These are phyloP conservation scores for Colletotrichum sp. DNA, from an alignment of 2,329 filamentous ascomycete species.

Conservation along the genomic window DNA sequence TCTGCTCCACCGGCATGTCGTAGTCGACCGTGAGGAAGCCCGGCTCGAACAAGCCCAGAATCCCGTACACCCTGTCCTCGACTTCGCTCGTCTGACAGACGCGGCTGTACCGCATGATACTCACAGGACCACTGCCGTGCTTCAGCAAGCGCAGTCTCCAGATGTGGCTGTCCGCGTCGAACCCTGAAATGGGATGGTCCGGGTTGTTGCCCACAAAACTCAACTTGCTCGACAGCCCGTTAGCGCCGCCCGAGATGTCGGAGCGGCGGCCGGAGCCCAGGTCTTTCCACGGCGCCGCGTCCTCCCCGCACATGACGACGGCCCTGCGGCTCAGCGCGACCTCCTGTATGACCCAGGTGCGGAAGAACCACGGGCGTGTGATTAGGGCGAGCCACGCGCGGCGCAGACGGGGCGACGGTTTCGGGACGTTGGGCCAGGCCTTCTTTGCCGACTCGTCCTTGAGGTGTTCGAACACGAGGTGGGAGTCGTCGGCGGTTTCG, in stretches of 20 bases:
- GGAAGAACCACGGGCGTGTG: background rate
- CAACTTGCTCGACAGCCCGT: background rate
- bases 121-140: background rate
- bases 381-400: background rate
- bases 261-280: background rate
- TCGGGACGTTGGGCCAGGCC: background rate
- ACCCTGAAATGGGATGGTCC: background rate
- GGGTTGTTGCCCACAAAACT: background rate
- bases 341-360: background rate
- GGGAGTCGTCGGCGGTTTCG: background rate
- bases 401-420: background rate
- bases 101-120: background rate
- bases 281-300: background rate
- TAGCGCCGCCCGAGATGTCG: background rate
- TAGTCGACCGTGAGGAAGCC: background rate
- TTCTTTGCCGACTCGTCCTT: background rate
- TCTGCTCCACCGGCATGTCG: background rate
- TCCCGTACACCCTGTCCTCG: background rate
- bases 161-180: background rate
- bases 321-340: background rate
- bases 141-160: background rate
- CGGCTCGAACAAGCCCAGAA: background rate
- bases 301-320: background rate
- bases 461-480: background rate
- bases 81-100: background rate